A percentile compares a stretch with the other conserved stretches of the same genome.
Conservation (phyloP, 345 rosid species). For the Rubroshorea leprosula region DNA sequence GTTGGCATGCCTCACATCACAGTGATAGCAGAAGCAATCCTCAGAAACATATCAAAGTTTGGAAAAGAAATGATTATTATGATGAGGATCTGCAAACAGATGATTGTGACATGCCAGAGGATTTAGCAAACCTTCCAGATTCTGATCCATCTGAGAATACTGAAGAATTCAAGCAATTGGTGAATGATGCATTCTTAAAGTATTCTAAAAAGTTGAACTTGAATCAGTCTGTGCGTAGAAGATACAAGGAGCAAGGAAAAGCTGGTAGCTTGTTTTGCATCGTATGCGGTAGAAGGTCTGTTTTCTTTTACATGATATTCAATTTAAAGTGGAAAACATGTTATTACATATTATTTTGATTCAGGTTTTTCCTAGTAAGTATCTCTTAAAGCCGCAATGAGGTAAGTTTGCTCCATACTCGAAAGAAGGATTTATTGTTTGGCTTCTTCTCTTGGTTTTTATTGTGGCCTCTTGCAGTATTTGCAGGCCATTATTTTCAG, state of each 20-base stretch:
- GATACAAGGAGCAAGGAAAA: constrained; percentile 65
- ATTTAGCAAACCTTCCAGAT: constrained; percentile 23
- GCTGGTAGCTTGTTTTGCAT: constrained; percentile 72
- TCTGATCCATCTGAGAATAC: constrained; percentile 43
- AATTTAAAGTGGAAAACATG: constrained; percentile 18
- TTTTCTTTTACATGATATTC: constrained; percentile 30
- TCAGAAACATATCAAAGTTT: constrained; percentile 30
- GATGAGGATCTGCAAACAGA: constrained; percentile 26
- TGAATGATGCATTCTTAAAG: constrained; percentile 45
- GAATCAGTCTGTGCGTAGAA: constrained; percentile 38
- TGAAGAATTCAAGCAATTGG: constrained; percentile 51
- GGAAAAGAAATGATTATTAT: constrained; percentile 43
- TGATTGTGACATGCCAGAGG: constrained; percentile 33
- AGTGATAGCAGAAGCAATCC: constrained; percentile 31
- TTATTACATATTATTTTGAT: constrained; percentile 21
- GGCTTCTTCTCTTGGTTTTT: constrained; percentile 1
- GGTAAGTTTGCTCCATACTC: background rate
- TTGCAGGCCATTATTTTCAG: background rate
- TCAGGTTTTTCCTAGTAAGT: constrained; percentile 21
- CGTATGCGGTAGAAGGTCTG: constrained; percentile 66
- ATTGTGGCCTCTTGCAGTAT: background rate
- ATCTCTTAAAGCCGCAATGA: constrained; percentile 5
- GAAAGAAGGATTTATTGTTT: background rate
- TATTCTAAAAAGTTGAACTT: constrained; percentile 46
- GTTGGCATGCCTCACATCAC: constrained; percentile 28